phyloP scores from a whole-genome alignment of 1,284 basidiomycete genomes.

The Trichosporon sp. region DNA sequence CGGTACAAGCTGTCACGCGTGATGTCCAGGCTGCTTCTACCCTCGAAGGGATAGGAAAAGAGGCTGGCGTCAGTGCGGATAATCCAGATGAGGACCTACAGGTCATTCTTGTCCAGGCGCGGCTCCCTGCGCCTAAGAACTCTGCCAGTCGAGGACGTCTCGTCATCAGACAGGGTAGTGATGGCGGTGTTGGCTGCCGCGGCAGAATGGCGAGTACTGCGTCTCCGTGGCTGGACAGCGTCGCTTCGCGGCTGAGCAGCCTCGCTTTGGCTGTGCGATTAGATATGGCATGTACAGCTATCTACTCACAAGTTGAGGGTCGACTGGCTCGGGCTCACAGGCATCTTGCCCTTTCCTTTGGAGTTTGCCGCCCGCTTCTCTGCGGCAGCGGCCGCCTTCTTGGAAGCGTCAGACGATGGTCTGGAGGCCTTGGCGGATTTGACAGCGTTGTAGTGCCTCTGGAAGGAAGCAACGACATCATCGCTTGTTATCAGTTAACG shows the following conservation, averaged over 20 bases:
- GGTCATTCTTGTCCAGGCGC: conserved; percentile 21
- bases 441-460: background rate
- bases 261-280: too few relatives aligned
- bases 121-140: background rate
- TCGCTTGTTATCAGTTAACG: background rate
- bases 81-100: conserved; percentile 19
- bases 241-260: background rate
- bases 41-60: conserved; percentile 64
- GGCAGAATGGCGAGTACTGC: background rate
- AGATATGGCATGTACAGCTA: too few relatives aligned
- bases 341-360: background rate
- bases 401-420: background rate
- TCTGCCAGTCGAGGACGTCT: background rate
- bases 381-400: background rate
- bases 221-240: background rate
- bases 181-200: background rate
- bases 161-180: background rate
- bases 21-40: conserved; percentile 67
- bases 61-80: conserved; percentile 52
- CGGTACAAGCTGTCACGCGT: conserved; percentile 70
- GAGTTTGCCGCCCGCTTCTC: background rate
- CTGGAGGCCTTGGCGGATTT: background rate
- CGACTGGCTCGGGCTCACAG: background rate
- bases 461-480: background rate
- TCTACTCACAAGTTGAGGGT: background rate